Evolutionary conservation across 306 rosid genomes (phyloP).

Genomic region (Prunus dulcis): DNA sequence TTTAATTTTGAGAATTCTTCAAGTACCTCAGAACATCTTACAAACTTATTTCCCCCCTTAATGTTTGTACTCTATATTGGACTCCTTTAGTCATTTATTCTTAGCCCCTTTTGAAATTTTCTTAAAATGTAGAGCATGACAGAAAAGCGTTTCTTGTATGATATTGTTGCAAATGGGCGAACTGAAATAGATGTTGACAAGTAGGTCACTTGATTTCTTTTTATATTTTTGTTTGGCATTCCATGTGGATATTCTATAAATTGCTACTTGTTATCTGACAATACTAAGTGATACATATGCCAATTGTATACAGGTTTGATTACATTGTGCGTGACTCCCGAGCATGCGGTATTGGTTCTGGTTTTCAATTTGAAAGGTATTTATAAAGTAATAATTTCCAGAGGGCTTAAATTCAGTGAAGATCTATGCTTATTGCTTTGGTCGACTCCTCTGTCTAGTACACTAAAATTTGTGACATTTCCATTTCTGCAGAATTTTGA

Average conservation of each 20-base stretch:
- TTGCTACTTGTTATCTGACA: slow-evolving; percentile 12
- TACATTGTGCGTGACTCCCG: slow-evolving; percentile 88
- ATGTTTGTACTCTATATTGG: neutral
- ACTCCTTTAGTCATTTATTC: neutral
- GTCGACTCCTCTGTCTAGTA: slow-evolving; percentile 13
- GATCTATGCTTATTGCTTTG: slow-evolving; percentile 18
- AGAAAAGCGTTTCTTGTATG: slow-evolving; percentile 76
- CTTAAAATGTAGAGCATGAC: slow-evolving; percentile 41
- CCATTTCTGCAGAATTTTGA: slow-evolving; percentile 3
- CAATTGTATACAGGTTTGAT: slow-evolving; percentile 66
- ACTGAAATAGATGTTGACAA: slow-evolving; percentile 98
- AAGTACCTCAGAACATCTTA: neutral
- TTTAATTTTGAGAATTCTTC: neutral
- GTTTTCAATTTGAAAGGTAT: slow-evolving; percentile 81
- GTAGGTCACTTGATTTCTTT: slow-evolving; percentile 32
- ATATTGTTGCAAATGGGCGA: slow-evolving; percentile 94
- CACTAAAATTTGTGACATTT: slow-evolving; percentile 5
- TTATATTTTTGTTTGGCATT: neutral
- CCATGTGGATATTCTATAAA: slow-evolving; percentile 3
- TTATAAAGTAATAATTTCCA: slow-evolving; percentile 6
- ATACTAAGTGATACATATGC: slow-evolving; percentile 3
- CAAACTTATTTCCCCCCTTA: neutral
- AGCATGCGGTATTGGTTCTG: slow-evolving; percentile 91
- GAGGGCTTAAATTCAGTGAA: slow-evolving; percentile 9
- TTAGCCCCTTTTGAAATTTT: slow-evolving; percentile 5